Evolutionary conservation across 192 early-diverging fungal species (phyloP).

Genomic region (Mycoemilia scoparia): DNA sequence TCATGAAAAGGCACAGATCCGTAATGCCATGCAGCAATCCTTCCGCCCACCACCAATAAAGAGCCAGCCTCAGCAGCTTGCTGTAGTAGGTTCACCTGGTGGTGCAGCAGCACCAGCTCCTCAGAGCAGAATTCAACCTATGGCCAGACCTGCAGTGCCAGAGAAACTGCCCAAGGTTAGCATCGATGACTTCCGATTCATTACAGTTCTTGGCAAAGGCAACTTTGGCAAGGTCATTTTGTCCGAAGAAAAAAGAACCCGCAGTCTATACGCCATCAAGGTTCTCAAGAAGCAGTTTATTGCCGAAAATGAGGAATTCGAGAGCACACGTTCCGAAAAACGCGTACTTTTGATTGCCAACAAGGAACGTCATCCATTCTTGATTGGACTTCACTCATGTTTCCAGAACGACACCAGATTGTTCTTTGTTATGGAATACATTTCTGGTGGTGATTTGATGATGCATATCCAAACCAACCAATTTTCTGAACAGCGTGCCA

Average conservation of each 20-base stretch:
- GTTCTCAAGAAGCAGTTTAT: slow-evolving; percentile 97
- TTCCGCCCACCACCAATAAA: background rate
- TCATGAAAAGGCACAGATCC: too few species aligned
- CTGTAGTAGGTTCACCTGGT: slow-evolving; percentile 25
- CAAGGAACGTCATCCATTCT: slow-evolving; percentile 80
- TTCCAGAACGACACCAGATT: slow-evolving; percentile 89
- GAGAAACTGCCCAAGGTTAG: slow-evolving; percentile 44
- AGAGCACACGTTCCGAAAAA: slow-evolving; percentile 84
- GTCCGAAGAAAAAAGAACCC: slow-evolving; percentile 71
- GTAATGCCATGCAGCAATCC: too few species aligned
- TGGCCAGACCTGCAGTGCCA: too few species aligned
- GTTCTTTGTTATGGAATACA: slow-evolving; percentile 98
- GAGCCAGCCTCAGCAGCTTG: slow-evolving; percentile 4
- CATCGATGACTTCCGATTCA: slow-evolving; percentile 82
- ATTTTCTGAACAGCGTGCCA: slow-evolving; percentile 81
- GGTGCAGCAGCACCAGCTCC: slow-evolving; percentile 15
- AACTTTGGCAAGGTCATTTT: slow-evolving; percentile 99
- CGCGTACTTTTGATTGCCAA: slow-evolving; percentile 85
- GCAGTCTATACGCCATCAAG: slow-evolving; percentile 87
- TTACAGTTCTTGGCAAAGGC: slow-evolving; percentile 91
- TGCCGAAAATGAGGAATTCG: slow-evolving; percentile 95
- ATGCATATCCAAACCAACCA: slow-evolving; percentile 88
- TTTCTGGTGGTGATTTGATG: slow-evolving; percentile 94
- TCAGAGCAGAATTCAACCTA: too few species aligned
- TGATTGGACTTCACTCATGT: slow-evolving; percentile 89